Percentiles rank a stretch among this genome's conserved stretches.
phyloP scores from a whole-genome alignment of 2,329 filamentous ascomycete species.

The Xylaria sp. region DNA sequence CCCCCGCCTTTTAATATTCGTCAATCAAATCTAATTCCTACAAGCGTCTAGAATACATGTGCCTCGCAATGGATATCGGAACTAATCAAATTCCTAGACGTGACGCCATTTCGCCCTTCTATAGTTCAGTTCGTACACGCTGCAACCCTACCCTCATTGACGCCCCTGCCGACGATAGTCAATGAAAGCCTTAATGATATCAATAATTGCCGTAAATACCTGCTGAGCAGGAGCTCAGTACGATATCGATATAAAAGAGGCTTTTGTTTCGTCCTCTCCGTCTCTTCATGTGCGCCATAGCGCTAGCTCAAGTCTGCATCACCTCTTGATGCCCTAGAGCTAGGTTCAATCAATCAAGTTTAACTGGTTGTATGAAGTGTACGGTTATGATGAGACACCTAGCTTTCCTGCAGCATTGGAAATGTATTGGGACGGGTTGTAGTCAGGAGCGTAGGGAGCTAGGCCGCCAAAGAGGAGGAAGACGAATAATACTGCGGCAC shows the following conservation, averaged over 20 bases:
- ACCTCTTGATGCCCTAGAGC: not conserved
- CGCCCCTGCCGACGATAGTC: not conserved
- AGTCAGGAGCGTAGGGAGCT: slow-evolving; percentile 64
- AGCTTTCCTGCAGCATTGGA: slow-evolving; percentile 57
- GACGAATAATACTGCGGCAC: slow-evolving; percentile 64
- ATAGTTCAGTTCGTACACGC: slow-evolving; percentile 17
- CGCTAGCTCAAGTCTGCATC: not conserved
- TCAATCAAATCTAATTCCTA: slow-evolving; percentile 34
- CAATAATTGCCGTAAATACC: not conserved
- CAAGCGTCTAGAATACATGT: slow-evolving; percentile 23
- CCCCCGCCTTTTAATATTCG: slow-evolving; percentile 23
- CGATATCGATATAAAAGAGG: not conserved
- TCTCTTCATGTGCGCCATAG: not conserved
- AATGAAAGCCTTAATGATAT: not conserved
- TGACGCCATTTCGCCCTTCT: slow-evolving; percentile 24
- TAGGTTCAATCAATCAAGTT: not conserved
- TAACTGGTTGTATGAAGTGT: not conserved
- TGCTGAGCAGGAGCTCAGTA: not conserved
- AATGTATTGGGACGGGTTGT: slow-evolving; percentile 57
- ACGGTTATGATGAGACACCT: slow-evolving; percentile 43
- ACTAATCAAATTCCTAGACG: slow-evolving; percentile 11
- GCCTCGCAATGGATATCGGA: slow-evolving; percentile 7
- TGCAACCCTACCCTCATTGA: not conserved
- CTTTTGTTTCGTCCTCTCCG: not conserved
- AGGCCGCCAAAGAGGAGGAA: slow-evolving; percentile 74